Conservation (phyloP, 305 asterid genomes). For the Solanum hybrid region DNA sequence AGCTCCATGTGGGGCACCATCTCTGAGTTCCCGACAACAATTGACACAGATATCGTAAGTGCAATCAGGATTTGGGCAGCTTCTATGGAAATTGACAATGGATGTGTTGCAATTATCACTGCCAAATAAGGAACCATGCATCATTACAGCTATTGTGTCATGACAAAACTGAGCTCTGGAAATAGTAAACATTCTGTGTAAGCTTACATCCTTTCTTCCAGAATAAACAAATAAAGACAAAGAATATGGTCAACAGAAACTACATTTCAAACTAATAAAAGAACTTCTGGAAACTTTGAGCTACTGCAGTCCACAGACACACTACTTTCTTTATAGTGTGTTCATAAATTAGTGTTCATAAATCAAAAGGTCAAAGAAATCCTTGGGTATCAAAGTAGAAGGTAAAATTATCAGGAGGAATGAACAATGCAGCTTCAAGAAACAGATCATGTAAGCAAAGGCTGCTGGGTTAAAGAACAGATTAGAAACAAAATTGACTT, state of each 20-base stretch:
- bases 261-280: not conserved
- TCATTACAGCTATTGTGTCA: slow-evolving; percentile 15
- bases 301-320: not conserved
- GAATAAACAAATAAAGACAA: not conserved
- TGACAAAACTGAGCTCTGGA: slow-evolving; percentile 3
- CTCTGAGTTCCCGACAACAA: slow-evolving; percentile 69
- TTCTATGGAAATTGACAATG: slow-evolving; percentile 64
- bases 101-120: slow-evolving; percentile 82
- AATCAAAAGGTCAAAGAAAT: not conserved
- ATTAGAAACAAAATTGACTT: not conserved
- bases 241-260: not conserved
- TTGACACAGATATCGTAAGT: slow-evolving; percentile 59
- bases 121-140: slow-evolving; percentile 22
- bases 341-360: not conserved
- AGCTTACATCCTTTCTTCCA: slow-evolving; percentile 4
- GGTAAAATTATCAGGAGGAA: not conserved
- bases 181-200: slow-evolving; percentile 2
- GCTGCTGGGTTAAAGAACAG: not conserved
- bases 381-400: not conserved
- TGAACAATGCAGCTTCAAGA: not conserved
- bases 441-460: not conserved
- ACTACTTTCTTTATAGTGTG: not conserved
- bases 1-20: slow-evolving; percentile 39
- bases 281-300: not conserved
- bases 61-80: slow-evolving; percentile 58